Base-by-base conservation (phyloP, 768 basidiomycete species). In the Trametes punicea region DNA sequence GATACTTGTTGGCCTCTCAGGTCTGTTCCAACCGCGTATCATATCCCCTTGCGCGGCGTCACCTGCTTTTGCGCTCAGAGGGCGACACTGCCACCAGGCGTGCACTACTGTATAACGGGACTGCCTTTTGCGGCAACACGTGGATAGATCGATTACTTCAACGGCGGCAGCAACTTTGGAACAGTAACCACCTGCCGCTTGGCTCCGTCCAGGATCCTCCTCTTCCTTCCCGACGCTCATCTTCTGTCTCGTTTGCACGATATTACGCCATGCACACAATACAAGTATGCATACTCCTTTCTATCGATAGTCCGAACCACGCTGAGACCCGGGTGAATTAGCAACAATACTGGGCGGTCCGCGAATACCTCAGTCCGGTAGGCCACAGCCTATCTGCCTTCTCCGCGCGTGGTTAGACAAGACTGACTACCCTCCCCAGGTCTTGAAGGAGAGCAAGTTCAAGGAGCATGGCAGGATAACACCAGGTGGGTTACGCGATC, bases 401-500 rank as follows among this genome's bases (percentile, higher is more conserved):
- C 63, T 59, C 59, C 15, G 53, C 11, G 38, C 33, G 69, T 65
- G 67, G 59, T 67, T 59, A 70, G 59, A 65, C 62, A 69, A 69
- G 65, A 56, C 63, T 69, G 36, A 60, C 62, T 39, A 41, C 40
- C 26, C 60, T 47, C 23, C 27, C 3, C 70, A 97, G 93, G 94
- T 99, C 21, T 82, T 98, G 62, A 92, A 87, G 68, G 95, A 98
- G 75, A 93, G 90, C 76, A 98, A 98, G 71, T 99, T 99, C 80
- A 98, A 96, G 71, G 97, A 99, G 72, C 92, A 96, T 66, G 97
- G 97, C 6, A 81, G 95, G 51, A 95, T 98, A 64, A 97, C 90
- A 16, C 94, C 93, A 59, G 93, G 92, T 93, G 53, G 59, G 81
- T 71, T 26, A 25, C 16, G 34, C 46, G 46, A 58, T 62, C 58